Percentiles rank a stretch among this genome's conserved stretches.
phyloP scores from a whole-genome alignment of 305 asterid species.

The Rubia peregrina region DNA sequence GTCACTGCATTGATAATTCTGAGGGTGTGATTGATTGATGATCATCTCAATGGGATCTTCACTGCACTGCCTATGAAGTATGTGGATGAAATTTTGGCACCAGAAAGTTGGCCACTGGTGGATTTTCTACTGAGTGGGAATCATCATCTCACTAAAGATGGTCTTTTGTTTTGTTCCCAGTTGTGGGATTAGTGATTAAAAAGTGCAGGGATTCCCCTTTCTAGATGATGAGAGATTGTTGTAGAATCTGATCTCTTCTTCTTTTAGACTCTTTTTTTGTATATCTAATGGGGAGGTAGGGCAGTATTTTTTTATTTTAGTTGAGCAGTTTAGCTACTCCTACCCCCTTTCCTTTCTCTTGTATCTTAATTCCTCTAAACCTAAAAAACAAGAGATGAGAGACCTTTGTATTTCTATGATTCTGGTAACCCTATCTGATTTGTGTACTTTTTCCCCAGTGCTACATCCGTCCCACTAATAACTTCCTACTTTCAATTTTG shows the following conservation, averaged over 20 bases:
- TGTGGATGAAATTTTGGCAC: conserved; percentile 21
- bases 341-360: not conserved
- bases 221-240: conserved; percentile 13
- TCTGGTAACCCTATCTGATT: not conserved
- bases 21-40: conserved; percentile 4
- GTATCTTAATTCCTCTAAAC: not conserved
- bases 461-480: too few species aligned
- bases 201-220: conserved; percentile 21
- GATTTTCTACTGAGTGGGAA: conserved; percentile 6
- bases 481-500: too few species aligned
- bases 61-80: too few species aligned
- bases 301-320: conserved; percentile 18
- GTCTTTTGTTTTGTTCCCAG: conserved; percentile 15
- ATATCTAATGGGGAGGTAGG: conserved; percentile 12
- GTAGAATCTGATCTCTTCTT: conserved; percentile 25
- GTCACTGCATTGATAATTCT: conserved; percentile 17
- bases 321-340: conserved; percentile 2
- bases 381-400: not conserved
- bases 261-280: conserved; percentile 18
- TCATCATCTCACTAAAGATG: conserved; percentile 19
- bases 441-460: not conserved
- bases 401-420: not conserved
- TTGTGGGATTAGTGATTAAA: conserved; percentile 14
- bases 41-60: not conserved
- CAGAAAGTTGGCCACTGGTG: not conserved